These are phyloP conservation scores for Vitis rupestris DNA, from an alignment of 164 flowering plant genomes.

Conservation along the genomic window DNA sequence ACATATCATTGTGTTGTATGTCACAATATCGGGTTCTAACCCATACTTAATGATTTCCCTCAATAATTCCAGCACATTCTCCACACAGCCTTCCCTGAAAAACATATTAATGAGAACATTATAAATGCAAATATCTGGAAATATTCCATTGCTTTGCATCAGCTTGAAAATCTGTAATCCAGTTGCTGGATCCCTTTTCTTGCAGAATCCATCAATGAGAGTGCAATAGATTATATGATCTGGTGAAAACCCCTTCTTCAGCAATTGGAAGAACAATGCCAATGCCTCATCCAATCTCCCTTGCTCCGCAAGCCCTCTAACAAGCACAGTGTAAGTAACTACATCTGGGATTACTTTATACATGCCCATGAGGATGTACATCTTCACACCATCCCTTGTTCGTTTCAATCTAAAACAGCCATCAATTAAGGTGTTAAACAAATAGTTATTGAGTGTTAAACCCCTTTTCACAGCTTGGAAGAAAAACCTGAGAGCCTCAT, in stretches of 20 bases:
- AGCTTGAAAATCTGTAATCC: conserved; percentile 28
- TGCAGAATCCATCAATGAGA: conserved; percentile 44
- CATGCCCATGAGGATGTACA: conserved; percentile 25
- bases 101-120: conserved; percentile 43
- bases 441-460: conserved; percentile 30
- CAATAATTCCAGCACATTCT: conserved; percentile 28
- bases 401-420: conserved; percentile 39
- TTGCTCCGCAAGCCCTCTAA: conserved; percentile 21
- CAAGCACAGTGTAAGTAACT: conserved; percentile 38
- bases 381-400: conserved; percentile 28
- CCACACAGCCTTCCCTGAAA: conserved; percentile 24
- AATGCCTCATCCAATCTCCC: conserved; percentile 32
- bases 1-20: conserved; percentile 54
- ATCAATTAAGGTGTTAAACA: conserved; percentile 45
- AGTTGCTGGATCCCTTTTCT: conserved; percentile 24
- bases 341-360: conserved; percentile 36
- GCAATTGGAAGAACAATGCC: conserved; percentile 41
- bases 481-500: conserved; percentile 46
- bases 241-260: conserved; percentile 37
- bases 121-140: conserved; percentile 44
- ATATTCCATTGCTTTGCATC: conserved; percentile 32
- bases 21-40: conserved; percentile 42
- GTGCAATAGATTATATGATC: conserved; percentile 46
- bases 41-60: conserved; percentile 22
- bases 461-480: conserved; percentile 27